Evolutionary conservation across 257 asterid genomes (phyloP).

Genomic region (Lavandula angustifolia): DNA sequence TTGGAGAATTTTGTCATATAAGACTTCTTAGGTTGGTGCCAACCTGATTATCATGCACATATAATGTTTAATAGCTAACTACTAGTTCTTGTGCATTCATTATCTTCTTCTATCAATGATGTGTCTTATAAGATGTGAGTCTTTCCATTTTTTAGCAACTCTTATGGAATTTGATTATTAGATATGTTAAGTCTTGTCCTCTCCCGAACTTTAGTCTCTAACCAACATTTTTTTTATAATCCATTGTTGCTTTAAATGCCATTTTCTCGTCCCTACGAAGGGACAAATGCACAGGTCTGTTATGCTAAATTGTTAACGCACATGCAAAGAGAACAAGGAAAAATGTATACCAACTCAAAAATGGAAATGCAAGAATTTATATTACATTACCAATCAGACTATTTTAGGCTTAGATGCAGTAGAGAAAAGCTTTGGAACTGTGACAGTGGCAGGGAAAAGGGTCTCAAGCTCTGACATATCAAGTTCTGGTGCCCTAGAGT

Average conservation of each 20-base stretch:
- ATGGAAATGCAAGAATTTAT: slow-evolving; percentile 5
- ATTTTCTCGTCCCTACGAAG: slow-evolving; percentile 8
- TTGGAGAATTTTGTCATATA: neutral
- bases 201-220: slow-evolving; percentile 7
- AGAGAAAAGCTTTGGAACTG: slow-evolving; percentile 73
- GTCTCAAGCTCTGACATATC: slow-evolving; percentile 91
- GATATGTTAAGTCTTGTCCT: slow-evolving; percentile 18
- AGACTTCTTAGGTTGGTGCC: slow-evolving; percentile 4
- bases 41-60: neutral
- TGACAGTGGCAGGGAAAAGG: slow-evolving; percentile 72
- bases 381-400: slow-evolving; percentile 79
- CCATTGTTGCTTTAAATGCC: slow-evolving; percentile 21
- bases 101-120: neutral
- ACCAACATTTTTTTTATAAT: slow-evolving; percentile 20
- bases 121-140: neutral
- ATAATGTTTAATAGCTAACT: neutral
- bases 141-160: slow-evolving; percentile 2
- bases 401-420: slow-evolving; percentile 86
- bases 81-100: neutral
- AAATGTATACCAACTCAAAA: neutral
- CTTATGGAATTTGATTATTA: neutral
- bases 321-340: neutral
- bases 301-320: neutral
- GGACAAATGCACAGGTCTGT: slow-evolving; percentile 11
- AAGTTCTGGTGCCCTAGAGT: slow-evolving; percentile 82